A percentile compares a stretch with the other conserved stretches of the same genome.
Evolutionary conservation across 2,329 filamentous ascomycete genomes (phyloP).

Genomic region (Paraphoma chrysanthemicola): DNA sequence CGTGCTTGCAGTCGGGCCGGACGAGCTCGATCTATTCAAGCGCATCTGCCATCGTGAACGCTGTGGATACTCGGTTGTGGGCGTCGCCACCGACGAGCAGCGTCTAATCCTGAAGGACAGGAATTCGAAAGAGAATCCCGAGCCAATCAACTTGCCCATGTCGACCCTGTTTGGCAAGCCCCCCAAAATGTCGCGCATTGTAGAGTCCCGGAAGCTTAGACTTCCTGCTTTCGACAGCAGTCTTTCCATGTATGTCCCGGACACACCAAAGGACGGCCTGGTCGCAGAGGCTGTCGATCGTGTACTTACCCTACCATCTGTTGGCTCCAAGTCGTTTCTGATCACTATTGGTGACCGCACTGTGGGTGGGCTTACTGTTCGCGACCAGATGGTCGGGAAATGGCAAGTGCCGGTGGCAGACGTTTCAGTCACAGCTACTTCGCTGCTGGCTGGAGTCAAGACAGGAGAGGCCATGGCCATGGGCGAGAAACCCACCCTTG

Average conservation of each 20-base stretch:
- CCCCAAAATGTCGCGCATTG: constrained; percentile 78
- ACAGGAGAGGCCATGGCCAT: constrained; percentile 97
- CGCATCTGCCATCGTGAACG: constrained; percentile 80
- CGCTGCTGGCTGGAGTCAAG: constrained; percentile 73
- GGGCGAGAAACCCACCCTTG: constrained; percentile 89
- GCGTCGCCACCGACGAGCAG: constrained; percentile 74
- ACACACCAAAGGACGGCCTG: constrained; percentile 59
- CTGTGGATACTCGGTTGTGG: constrained; percentile 92
- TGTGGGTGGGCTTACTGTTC: constrained; percentile 84
- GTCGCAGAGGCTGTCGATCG: constrained; percentile 77
- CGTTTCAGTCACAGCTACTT: constrained; percentile 88
- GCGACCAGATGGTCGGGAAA: constrained; percentile 95
- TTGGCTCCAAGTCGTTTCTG: constrained; percentile 96
- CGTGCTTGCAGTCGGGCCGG: constrained; percentile 84
- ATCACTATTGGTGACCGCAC: constrained; percentile 96
- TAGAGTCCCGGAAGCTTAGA: constrained; percentile 71
- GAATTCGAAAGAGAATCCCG: constrained; percentile 75
- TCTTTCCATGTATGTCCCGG: constrained; percentile 71
- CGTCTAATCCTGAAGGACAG: constrained; percentile 82
- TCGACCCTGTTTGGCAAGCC: constrained; percentile 86
- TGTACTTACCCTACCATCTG: constrained; percentile 83
- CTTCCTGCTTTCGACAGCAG: constrained; percentile 78
- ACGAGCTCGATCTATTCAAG: constrained; percentile 75
- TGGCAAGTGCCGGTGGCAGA: constrained; percentile 96
- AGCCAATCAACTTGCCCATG: constrained; percentile 89